These are phyloP conservation scores for Tetrastigma voinierianum DNA, from an alignment of 164 flowering plant genomes.

Conservation along the genomic window DNA sequence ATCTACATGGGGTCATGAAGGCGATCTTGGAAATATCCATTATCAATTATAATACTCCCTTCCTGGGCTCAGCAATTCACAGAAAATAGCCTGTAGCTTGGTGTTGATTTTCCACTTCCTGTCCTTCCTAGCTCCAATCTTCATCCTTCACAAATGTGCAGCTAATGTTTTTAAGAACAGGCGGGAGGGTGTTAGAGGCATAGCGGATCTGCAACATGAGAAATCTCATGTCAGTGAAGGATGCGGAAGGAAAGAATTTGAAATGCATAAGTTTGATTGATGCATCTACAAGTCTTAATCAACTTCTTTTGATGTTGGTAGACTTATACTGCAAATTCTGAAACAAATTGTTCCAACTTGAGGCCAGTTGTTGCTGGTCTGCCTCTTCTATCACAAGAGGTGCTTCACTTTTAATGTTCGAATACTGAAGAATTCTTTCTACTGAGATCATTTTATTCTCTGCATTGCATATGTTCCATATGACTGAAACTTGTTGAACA, in stretches of 20 bases:
- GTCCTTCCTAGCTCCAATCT: conserved; percentile 75
- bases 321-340: conserved; percentile 60
- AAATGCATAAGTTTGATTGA: neutral
- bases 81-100: conserved; percentile 78
- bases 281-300: neutral
- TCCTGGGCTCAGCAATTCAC: conserved; percentile 83
- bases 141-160: conserved; percentile 66
- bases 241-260: neutral
- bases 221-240: neutral
- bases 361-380: conserved; percentile 84
- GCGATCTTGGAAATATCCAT: conserved; percentile 69
- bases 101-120: conserved; percentile 78
- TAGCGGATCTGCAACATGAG: conserved; percentile 54
- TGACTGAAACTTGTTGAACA: conserved; percentile 80
- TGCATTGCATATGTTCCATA: conserved; percentile 96
- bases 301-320: neutral
- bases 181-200: conserved; percentile 64
- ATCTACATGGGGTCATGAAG: conserved; percentile 90
- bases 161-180: conserved; percentile 54
- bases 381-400: conserved; percentile 66
- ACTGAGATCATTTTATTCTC: conserved; percentile 97
- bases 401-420: conserved; percentile 76
- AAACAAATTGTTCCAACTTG: conserved; percentile 68
- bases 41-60: conserved; percentile 78
- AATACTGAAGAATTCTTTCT: conserved; percentile 89